Percentiles rank a stretch among this genome's conserved stretches.
phyloP scores from a whole-genome alignment of 148 eudicot species.

The Camellia sinensis region DNA sequence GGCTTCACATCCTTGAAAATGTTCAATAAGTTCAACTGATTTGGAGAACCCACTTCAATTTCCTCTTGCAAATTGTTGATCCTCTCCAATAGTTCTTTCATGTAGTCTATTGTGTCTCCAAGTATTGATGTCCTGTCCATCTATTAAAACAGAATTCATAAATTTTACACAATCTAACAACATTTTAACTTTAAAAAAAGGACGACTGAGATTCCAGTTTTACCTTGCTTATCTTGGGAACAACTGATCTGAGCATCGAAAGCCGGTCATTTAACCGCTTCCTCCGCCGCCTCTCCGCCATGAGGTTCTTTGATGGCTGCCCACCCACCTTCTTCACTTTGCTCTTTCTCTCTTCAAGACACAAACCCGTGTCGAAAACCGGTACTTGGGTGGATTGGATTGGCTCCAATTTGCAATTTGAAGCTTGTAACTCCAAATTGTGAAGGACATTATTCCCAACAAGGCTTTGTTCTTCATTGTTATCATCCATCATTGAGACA shows the following conservation, averaged over 20 bases:
- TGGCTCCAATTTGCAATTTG: slow-evolving; percentile 42
- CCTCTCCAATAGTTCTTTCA: slow-evolving; percentile 65
- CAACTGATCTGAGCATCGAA: slow-evolving; percentile 80
- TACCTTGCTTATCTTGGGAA: slow-evolving; percentile 89
- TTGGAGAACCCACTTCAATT: slow-evolving; percentile 37
- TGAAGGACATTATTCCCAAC: slow-evolving; percentile 4
- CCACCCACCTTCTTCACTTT: slow-evolving; percentile 50
- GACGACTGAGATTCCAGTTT: too few species aligned
- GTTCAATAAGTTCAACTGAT: slow-evolving; percentile 39
- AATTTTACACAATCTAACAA: too few species aligned
- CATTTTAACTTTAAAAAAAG: too few species aligned
- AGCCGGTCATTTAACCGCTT: slow-evolving; percentile 72
- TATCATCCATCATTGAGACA: slow-evolving; percentile 16
- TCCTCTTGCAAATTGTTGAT: slow-evolving; percentile 59
- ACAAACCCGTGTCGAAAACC: slow-evolving; percentile 28
- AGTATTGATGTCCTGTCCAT: slow-evolving; percentile 87
- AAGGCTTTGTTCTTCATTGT: slow-evolving; percentile 7
- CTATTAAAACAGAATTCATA: slow-evolving; percentile 22
- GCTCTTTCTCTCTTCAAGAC: slow-evolving; percentile 29
- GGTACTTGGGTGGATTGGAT: slow-evolving; percentile 12
- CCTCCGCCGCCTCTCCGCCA: slow-evolving; percentile 76
- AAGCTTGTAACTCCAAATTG: slow-evolving; percentile 8
- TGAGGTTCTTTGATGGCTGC: slow-evolving; percentile 73
- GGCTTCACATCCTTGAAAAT: slow-evolving; percentile 56
- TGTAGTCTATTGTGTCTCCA: slow-evolving; percentile 79